phyloP scores from a whole-genome alignment of 805 yeast genomes.

The Wickerhamiella occidentalis region DNA sequence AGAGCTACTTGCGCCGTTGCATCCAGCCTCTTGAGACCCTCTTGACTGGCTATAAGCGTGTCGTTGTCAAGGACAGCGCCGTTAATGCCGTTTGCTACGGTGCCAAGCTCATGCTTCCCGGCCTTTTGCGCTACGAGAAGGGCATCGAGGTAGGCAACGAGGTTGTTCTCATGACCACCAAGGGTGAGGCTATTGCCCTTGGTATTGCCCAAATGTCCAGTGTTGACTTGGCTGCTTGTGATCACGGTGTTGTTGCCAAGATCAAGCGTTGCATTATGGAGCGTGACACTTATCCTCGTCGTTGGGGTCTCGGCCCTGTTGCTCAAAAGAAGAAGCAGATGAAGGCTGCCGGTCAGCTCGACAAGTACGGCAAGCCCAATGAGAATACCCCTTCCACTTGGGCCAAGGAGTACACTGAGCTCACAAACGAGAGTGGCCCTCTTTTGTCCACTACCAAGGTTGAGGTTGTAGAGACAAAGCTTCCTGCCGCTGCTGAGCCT shows the following conservation, averaged over 20 bases:
- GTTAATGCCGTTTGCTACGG: slow-evolving; percentile 98
- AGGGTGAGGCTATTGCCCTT: slow-evolving; percentile 98
- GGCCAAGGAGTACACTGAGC: slow-evolving; percentile 71
- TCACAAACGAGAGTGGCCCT: slow-evolving; percentile 21
- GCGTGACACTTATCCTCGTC: slow-evolving; percentile 96
- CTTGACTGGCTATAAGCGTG: slow-evolving; percentile 89
- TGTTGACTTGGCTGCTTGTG: slow-evolving; percentile 90
- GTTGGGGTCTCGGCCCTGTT: slow-evolving; percentile 99
- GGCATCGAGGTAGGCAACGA: slow-evolving; percentile 96
- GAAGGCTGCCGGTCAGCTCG: slow-evolving; percentile 94
- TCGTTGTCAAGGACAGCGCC: slow-evolving; percentile 89
- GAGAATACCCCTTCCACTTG: slow-evolving; percentile 90
- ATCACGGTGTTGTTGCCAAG: slow-evolving; percentile 97
- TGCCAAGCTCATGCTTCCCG: slow-evolving; percentile 98
- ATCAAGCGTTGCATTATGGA: slow-evolving; percentile 99
- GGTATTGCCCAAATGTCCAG: slow-evolving; percentile 99
- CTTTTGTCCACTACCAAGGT: slow-evolving; percentile 27
- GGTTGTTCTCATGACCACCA: slow-evolving; percentile 94
- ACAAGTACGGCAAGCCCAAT: slow-evolving; percentile 85
- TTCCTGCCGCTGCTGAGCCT: slow-evolving; percentile 14
- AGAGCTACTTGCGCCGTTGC: slow-evolving; percentile 83
- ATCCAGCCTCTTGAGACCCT: slow-evolving; percentile 91
- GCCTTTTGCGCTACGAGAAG: slow-evolving; percentile 91
- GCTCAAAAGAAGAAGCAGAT: slow-evolving; percentile 97
- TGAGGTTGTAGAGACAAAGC: slow-evolving; percentile 35